Base-by-base conservation (phyloP, 2,329 filamentous ascomycete genomes). In the Cladosporium sp. region DNA sequence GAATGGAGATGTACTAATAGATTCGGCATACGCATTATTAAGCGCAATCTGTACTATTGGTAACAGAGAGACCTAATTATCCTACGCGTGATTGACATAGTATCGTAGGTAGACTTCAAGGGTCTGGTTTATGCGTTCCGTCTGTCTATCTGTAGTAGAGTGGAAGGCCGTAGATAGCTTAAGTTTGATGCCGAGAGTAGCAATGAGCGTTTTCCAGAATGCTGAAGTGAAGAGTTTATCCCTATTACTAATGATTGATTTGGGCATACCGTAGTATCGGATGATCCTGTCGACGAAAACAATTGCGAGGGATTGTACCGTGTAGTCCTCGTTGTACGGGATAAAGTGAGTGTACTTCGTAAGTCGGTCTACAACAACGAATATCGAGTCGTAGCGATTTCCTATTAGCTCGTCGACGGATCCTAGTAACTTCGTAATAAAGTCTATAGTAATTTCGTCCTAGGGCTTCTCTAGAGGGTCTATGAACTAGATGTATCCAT, bases 1-100 rank as follows among this genome's bases (percentile, higher is more conserved):
- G 62, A 73, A 73, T 28, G 60, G 70, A 5, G 49, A 61, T 31
- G 23, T 63, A 4, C 50, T 23, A 44, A 49, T 63, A n/a, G 31
- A 37, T 10, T 29, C 16, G 5, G n/a, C 11, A 11, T 33, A 35
- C 11, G 12, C 16, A 28, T 62, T 62, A 37, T 62, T 62, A 11
- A 63, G 35, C 33, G 50, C 12, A 26, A 55, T 14, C 18, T 55
- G 28, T 8, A 11, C 50, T 31, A 55, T 57, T 14, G 18, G 50
- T 28, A 63, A 23, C 46, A 55, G 10, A 2, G 18, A 46, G 18
- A 63, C 50, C 61, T 8, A 55, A 11, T 55, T 57, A 33, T 63
- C 18, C 28, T 63, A 33, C 14, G 29, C 12, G 16, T 62, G 11
- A n/a, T 62, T 62, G 21, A 58, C 23, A 40, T 65, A 65, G 28